A percentile compares a stretch with the other conserved stretches of the same genome.
phyloP scores from a whole-genome alignment of 495 filamentous ascomycete species.

The Hypoxylon subgilvum region DNA sequence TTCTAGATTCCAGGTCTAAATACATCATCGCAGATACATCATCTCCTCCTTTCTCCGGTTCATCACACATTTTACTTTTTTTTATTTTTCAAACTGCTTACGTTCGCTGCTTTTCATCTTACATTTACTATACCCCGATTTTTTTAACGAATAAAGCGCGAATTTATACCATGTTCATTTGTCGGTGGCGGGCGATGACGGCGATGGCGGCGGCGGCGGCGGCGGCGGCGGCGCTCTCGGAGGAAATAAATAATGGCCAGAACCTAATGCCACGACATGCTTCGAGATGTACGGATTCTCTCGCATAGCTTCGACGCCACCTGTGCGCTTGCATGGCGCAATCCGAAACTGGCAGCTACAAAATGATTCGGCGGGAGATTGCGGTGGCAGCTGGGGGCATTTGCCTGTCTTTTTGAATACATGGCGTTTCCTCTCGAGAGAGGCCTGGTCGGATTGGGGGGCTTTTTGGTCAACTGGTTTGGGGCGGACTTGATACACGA shows the following conservation, averaged over 20 bases:
- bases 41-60: slow-evolving; percentile 6
- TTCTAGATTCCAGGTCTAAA: neutral
- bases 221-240: slow-evolving; percentile 21
- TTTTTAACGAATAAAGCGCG: slow-evolving; percentile 31
- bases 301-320: slow-evolving; percentile 12
- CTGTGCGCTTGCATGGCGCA: neutral
- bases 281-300: neutral
- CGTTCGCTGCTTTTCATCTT: slow-evolving; percentile 23
- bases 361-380: slow-evolving; percentile 9
- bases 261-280: slow-evolving; percentile 5
- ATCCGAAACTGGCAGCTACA: slow-evolving; percentile 3
- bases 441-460: slow-evolving; percentile 14
- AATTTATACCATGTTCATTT: slow-evolving; percentile 34
- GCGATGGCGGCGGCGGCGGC: neutral
- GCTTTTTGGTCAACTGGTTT: slow-evolving; percentile 5
- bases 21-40: no score
- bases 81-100: slow-evolving; percentile 19
- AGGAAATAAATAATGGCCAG: neutral
- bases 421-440: slow-evolving; percentile 26
- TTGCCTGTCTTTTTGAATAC: slow-evolving; percentile 19
- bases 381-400: slow-evolving; percentile 15
- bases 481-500: slow-evolving; percentile 16
- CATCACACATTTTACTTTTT: slow-evolving; percentile 17
- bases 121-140: slow-evolving; percentile 34
- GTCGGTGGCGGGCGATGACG: neutral